Evolutionary conservation across 1,284 basidiomycete species (phyloP).

Genomic region (Uromyces viciae-fabae): DNA sequence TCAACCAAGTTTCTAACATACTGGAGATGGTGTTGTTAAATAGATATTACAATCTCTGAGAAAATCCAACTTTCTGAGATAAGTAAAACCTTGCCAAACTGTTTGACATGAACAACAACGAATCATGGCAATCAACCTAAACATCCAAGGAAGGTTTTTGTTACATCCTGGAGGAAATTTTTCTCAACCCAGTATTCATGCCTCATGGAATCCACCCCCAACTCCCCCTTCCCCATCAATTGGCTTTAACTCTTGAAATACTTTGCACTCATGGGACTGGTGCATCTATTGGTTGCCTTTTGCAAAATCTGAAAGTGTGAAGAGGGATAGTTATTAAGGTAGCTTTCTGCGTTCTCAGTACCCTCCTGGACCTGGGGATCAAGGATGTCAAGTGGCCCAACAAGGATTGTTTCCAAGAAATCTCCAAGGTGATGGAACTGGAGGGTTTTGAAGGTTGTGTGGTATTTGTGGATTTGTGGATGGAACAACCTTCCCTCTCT

Average conservation of each 20-base stretch:
- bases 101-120: neutral
- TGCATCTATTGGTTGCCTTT: neutral
- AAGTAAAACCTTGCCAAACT: neutral
- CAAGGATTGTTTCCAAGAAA: neutral
- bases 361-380: neutral
- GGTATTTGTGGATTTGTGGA: conserved; percentile 8
- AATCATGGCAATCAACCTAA: neutral
- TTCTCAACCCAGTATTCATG: neutral
- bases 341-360: neutral
- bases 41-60: neutral
- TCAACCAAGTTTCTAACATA: neutral
- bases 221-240: conserved; percentile 8
- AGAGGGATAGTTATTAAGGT: neutral
- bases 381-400: conserved; percentile 7
- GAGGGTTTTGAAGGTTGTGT: conserved; percentile 8
- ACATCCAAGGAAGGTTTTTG: neutral
- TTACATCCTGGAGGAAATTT: neutral
- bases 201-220: neutral
- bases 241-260: neutral
- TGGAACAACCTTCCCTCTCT: conserved; percentile 7
- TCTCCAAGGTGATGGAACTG: neutral
- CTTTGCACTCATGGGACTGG: conserved; percentile 7
- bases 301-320: neutral
- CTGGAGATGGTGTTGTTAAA: neutral
- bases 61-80: neutral